Evolutionary conservation across 352 stramenopile species (phyloP).

Genomic region (Phytophthora ohioensis): DNA sequence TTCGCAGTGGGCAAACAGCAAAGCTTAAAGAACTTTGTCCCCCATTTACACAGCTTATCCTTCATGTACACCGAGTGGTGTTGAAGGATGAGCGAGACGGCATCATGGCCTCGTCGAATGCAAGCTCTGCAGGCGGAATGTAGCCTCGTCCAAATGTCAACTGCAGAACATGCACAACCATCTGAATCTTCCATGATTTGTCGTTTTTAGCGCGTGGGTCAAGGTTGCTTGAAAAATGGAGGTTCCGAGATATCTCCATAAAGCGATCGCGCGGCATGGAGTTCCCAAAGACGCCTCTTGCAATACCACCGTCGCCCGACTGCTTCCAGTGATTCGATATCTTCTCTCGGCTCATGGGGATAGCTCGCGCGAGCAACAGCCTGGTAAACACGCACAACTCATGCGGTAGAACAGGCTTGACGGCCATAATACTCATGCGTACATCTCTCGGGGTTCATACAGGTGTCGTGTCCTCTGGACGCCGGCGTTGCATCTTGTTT

Average conservation of each 20-base stretch:
- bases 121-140: neutral
- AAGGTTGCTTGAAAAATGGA: conserved; percentile 1
- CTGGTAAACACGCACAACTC: neutral
- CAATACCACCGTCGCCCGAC: neutral
- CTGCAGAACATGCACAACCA: neutral
- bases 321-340: conserved; percentile 3
- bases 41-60: no score
- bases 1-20: neutral
- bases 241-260: neutral
- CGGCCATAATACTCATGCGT: conserved; percentile 1
- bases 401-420: conserved; percentile 1
- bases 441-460: neutral
- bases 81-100: conserved; percentile 4
- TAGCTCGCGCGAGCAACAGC: neutral
- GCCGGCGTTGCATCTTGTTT: neutral
- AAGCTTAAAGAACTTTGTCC: neutral
- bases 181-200: no score
- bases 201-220: no score
- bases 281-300: neutral
- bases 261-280: conserved; percentile 3
- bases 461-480: neutral
- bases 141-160: neutral
- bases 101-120: conserved; percentile 4
- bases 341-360: neutral
- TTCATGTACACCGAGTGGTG: neutral